Percentiles rank a stretch among this genome's conserved stretches.
These are phyloP conservation scores for Plasmodium ovale DNA, from an alignment of 169 alveolate genomes.

Conservation along the genomic window DNA sequence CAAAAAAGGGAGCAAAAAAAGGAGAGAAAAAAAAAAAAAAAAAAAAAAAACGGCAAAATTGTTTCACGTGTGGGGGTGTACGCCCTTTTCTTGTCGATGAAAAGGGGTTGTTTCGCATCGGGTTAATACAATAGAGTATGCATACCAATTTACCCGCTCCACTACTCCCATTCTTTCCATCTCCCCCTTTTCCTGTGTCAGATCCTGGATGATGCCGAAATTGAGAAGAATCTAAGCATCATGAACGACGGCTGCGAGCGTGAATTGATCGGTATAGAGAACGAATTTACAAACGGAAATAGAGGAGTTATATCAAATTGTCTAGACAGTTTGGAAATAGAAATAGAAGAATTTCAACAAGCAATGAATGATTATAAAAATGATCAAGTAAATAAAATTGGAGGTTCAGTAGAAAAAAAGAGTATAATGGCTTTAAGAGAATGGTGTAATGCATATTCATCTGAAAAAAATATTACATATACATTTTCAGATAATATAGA, in stretches of 20 bases:
- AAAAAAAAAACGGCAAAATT: constrained; percentile 14
- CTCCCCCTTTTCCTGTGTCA: constrained; percentile 3
- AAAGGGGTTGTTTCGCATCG: no score
- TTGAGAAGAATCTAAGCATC: constrained; percentile 50
- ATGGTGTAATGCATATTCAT: constrained; percentile 75
- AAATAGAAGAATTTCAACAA: constrained; percentile 79
- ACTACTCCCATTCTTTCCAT: background rate
- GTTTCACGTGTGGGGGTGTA: background rate
- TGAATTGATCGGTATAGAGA: constrained; percentile 48
- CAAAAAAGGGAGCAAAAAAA: constrained; percentile 7
- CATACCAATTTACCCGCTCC: background rate
- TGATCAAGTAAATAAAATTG: constrained; percentile 80
- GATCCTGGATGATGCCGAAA: constrained; percentile 76
- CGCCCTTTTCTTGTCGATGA: no score
- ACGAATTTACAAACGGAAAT: constrained; percentile 66
- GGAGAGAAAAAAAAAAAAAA: constrained; percentile 60
- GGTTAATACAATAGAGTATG: no score
- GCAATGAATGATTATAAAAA: constrained; percentile 80
- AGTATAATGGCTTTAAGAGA: constrained; percentile 79
- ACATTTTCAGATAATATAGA: constrained; percentile 80
- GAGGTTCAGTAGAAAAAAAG: constrained; percentile 79
- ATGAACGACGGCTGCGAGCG: constrained; percentile 59
- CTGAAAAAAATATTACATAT: constrained; percentile 61
- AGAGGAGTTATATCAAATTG: constrained; percentile 65
- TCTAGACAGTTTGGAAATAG: constrained; percentile 49